Evolutionary conservation across 352 stramenopile species (phyloP).

Genomic region (Plasmopara muralis): DNA sequence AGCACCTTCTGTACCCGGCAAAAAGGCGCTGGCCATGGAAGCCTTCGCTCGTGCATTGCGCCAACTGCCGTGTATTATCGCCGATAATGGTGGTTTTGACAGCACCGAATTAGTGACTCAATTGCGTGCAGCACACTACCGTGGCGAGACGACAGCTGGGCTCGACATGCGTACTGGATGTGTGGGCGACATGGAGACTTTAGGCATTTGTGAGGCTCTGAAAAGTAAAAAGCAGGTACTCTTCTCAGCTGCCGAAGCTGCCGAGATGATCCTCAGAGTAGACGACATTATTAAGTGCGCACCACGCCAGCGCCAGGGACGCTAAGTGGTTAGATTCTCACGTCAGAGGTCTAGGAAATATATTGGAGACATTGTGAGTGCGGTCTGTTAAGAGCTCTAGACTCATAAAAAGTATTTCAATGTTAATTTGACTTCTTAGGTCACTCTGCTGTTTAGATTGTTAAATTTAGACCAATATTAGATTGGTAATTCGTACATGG

Average conservation of each 20-base stretch:
- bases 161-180: slow-evolving; percentile 96
- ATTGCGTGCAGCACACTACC: slow-evolving; percentile 91
- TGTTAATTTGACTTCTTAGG: too few relatives aligned
- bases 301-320: slow-evolving; percentile 65
- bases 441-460: too few relatives aligned
- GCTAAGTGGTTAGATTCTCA: slow-evolving; percentile 22
- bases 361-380: too few relatives aligned
- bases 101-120: slow-evolving; percentile 96
- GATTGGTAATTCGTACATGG: slow-evolving; percentile 19
- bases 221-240: slow-evolving; percentile 97
- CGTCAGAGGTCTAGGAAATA: too few relatives aligned
- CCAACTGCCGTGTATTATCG: slow-evolving; percentile 97
- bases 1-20: slow-evolving; percentile 91
- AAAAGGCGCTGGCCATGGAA: slow-evolving; percentile 98
- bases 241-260: slow-evolving; percentile 95
- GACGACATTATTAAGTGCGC: slow-evolving; percentile 98
- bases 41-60: slow-evolving; percentile 94
- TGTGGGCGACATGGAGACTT: slow-evolving; percentile 94
- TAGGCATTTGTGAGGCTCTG: slow-evolving; percentile 96
- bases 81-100: slow-evolving; percentile 99
- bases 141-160: slow-evolving; percentile 89
- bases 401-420: too few relatives aligned
- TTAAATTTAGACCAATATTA: not conserved
- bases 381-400: too few relatives aligned
- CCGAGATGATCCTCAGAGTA: slow-evolving; percentile 99